phyloP scores from a whole-genome alignment of 192 early-diverging fungal genomes.

The Backusella macrospora region DNA sequence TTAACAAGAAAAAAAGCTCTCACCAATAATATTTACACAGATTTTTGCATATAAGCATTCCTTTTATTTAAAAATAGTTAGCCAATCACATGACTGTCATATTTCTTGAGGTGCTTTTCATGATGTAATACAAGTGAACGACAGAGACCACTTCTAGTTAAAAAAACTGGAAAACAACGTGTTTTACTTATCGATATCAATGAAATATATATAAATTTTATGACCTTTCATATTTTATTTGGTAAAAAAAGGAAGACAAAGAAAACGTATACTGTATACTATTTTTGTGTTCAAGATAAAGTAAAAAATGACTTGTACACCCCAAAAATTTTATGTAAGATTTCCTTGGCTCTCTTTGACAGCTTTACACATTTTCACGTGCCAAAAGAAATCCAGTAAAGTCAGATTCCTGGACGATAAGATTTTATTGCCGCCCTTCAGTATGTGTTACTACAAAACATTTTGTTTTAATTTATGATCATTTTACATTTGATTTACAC shows the following conservation, averaged over 20 bases:
- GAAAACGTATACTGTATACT: neutral
- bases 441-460: neutral
- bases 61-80: conserved; percentile 12
- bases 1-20: neutral
- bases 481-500: neutral
- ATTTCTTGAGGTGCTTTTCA: conserved; percentile 3
- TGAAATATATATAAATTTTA: too few relatives aligned
- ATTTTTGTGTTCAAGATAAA: neutral
- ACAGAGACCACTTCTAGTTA: neutral
- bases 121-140: neutral
- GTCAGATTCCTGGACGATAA: neutral
- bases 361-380: conserved; percentile 12
- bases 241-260: neutral
- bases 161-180: too few relatives aligned
- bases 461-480: neutral
- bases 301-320: neutral
- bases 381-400: conserved; percentile 3
- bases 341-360: conserved; percentile 22
- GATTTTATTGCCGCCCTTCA: neutral
- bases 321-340: neutral
- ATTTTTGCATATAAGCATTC: conserved; percentile 13
- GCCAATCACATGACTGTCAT: neutral
- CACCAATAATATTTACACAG: conserved; percentile 13
- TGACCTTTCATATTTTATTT: too few relatives aligned
- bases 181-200: too few relatives aligned